Evolutionary conservation across 306 rosid genomes (phyloP), one percentile per base, ranked within the genome.

Genomic region (Neltuma alba): DNA sequence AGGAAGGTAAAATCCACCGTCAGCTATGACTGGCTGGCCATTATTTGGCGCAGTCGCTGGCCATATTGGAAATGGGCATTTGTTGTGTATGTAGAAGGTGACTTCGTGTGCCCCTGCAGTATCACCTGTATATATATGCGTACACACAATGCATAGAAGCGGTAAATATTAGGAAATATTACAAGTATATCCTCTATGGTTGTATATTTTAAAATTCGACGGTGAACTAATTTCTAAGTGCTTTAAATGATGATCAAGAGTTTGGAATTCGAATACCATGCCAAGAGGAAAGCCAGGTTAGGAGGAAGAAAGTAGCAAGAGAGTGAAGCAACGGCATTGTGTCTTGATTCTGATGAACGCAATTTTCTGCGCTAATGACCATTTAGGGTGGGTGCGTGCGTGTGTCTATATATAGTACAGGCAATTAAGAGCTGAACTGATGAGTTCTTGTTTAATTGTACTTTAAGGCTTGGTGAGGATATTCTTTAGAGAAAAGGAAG

Each of bases 21-120:
- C 86, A 25, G 94, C 99, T 44, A 93, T 89, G 11, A 93, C 74
- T 14, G 98, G 88, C 1, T 87, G 88, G 30, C 93, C 98, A 16
- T 4, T 70, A 87, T 95, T 95, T 25, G 99, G 77, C 16, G 99
- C 98, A 0, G 92, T 87, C 61, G 94, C 98, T 33, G 98, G 98
- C 99, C 99, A 95, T 75, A 95, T 86, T 57, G 97, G 88, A 67
- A 90, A 93, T 25, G 92, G 72, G 60, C 99, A 95, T 78, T 87
- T 93, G 70, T 95, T 95, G 40, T 83, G 93, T 25, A 89, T 76
- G 81, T 87, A 76, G 68, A 91, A 82, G n/a, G 86, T 66, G 0
- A 87, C 90, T 21, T 85, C 83, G 45, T 85, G 87, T 4, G 92
- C 92, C 42, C 37, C 80, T 27, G 74, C 87, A 23, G 25, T 25